Base-by-base conservation (phyloP, 495 filamentous ascomycete species). In the Aspergillus sclerotiicarbonarius region DNA sequence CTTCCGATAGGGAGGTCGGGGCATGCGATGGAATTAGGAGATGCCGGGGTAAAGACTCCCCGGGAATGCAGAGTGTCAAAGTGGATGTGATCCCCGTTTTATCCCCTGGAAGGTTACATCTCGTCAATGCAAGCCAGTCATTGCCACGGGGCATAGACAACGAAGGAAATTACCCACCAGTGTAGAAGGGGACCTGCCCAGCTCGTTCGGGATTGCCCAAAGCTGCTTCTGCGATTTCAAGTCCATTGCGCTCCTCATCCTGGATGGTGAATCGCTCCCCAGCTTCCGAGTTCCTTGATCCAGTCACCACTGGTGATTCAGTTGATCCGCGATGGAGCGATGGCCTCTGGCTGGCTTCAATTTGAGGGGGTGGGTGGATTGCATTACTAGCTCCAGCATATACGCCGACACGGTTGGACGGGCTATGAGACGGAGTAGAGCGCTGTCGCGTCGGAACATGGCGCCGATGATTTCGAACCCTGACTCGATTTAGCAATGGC, bases 161-260 rank as follows among this genome's bases (percentile, higher is more conserved):
- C 15, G 6, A 30, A 39, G 9, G 32, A 13, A 48, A 32, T 16
- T 2, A 29, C 16, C 19, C 56, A 67, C 71, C 71, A 9, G 69
- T 64, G 47, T 74, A 74, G 30, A 69, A 74, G 13, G 64, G 66
- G 4, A 62, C 65, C 56, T 66, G 56, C 2, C 65, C 66, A 32
- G 50, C 31, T 33, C 51, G 58, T 41, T 59, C 33, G 15, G 51
- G 59, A 41, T 62, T 54, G 0, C 67, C 66, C 12, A 74, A 52
- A 1, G 65, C 67, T 13, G 66, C 63, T n/a, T 60, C 57, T 8
- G 69, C 67, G 9, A 72, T 72, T 19, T 71, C 67, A 12, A 64
- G 49, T 10, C 71, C 67, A 46, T 60, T 67, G 19, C 62, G 64
- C 56, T 72, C 68, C 54, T 69, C 69, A 13, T 63, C 59, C 29